Base-by-base conservation (phyloP, 768 basidiomycete genomes). In the Mycena epipterygia region DNA sequence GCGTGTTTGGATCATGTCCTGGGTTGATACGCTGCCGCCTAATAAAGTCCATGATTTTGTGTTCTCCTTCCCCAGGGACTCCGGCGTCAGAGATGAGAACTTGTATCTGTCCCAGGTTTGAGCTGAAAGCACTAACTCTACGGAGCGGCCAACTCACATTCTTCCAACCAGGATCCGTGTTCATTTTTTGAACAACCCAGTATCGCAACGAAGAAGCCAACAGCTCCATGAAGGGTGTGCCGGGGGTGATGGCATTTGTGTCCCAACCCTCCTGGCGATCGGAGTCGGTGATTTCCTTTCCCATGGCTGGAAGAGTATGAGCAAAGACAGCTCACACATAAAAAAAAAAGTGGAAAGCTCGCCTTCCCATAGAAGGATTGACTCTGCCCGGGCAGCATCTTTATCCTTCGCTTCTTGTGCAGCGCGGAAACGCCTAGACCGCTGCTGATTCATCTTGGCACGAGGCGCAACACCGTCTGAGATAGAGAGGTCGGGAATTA, bases 391-490 rank as follows among this genome's bases (percentile, higher is more conserved):
- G 55, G 95, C 95, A 65, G 95, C 91, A 67, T 95, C 96, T 81
- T 98, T 97, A 39, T 97, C 95, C 70, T 93, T 91, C 5, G 98
- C 96, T 80, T 99, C 98, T 79, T 97, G 96, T 2, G 95, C 91
- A 25, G 96, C 90, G 69, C 98, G 90, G 84, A 99, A 99, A 64
- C 98, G 95, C 74, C 98, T 89, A 19, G 96, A 96, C 13, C 98
- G 95, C 80, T 99, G 98, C 78, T 99, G 98, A 79, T 99, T 99
- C 98, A 99, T 99, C 84, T 99, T 99, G 44, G 98, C 98, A 76
- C 97, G 91, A 35, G 97, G 97, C 13, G 97, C 97, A 25, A 98
- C 97, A 68, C 97, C 97, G 77, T 99, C 97, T 97, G 64, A 63
- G 13, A 56, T 35, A 17, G 1, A 39, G 5, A 37, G 41, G 1